phyloP scores from a whole-genome alignment of 1,284 basidiomycete species.

The Vanrija sp. region DNA sequence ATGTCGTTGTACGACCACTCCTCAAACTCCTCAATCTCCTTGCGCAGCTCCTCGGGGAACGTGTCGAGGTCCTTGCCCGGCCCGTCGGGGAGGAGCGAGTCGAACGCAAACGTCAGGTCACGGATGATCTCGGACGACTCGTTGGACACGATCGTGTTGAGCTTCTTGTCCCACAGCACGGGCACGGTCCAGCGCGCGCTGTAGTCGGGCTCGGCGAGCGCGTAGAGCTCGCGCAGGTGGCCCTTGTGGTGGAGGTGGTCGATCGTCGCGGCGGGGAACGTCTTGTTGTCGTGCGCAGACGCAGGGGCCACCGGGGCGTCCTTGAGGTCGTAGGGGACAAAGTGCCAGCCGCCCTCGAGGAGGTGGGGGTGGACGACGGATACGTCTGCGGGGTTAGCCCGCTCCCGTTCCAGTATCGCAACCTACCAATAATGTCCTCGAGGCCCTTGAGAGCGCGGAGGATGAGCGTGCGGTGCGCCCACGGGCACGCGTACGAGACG shows the following conservation, averaged over 20 bases:
- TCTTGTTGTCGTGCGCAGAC: constrained; percentile 50
- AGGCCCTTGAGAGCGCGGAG: constrained; percentile 86
- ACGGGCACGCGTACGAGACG: constrained; percentile 75
- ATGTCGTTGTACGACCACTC: constrained; percentile 69
- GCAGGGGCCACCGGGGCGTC: constrained; percentile 23
- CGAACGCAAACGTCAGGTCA: constrained; percentile 78
- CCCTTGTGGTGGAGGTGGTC: constrained; percentile 62
- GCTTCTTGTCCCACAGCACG: constrained; percentile 92
- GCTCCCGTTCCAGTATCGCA: too few relatives aligned
- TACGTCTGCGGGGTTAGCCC: constrained; percentile 55
- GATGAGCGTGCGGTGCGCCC: constrained; percentile 90
- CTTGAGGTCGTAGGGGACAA: constrained; percentile 54
- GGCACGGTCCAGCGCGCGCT: constrained; percentile 74
- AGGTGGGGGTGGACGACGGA: constrained; percentile 81
- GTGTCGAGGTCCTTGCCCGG: constrained; percentile 66
- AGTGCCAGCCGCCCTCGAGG: constrained; percentile 82
- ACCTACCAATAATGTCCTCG: constrained; percentile 71
- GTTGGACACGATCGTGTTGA: constrained; percentile 86
- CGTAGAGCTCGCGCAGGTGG: constrained; percentile 82
- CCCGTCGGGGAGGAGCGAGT: constrained; percentile 60
- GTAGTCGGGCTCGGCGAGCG: constrained; percentile 68
- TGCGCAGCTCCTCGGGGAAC: constrained; percentile 68
- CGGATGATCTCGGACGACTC: constrained; percentile 92
- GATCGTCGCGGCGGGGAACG: constrained; percentile 64
- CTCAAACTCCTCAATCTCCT: constrained; percentile 82